Percentiles rank a stretch among this genome's conserved stretches.
Evolutionary conservation across 257 asterid species (phyloP).

Genomic region (Rhazya stricta): DNA sequence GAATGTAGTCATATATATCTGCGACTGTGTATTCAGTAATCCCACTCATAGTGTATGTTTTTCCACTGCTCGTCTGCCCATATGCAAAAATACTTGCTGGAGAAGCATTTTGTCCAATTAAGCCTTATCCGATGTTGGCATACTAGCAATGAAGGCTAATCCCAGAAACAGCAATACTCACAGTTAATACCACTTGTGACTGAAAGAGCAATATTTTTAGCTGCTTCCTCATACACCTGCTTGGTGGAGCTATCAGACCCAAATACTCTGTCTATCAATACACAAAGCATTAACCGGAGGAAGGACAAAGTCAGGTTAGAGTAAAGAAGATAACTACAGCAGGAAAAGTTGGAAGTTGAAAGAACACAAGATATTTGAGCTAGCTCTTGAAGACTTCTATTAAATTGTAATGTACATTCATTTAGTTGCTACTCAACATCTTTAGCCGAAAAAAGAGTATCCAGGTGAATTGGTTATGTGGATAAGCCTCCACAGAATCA

Average conservation of each 20-base stretch:
- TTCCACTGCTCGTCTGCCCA: conserved; percentile 75
- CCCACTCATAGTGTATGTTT: conserved; percentile 61
- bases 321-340: neutral
- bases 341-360: neutral
- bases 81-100: conserved; percentile 73
- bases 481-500: neutral
- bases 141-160: neutral
- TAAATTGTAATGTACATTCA: neutral
- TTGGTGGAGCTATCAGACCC: conserved; percentile 52
- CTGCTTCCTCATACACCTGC: conserved; percentile 77
- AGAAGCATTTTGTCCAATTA: conserved; percentile 12
- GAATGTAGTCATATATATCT: conserved; percentile 45
- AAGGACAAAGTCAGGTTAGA: conserved; percentile 4
- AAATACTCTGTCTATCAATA: conserved; percentile 66
- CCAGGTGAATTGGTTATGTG: neutral
- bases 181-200: conserved; percentile 81
- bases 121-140: neutral
- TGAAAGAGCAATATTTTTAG: conserved; percentile 73
- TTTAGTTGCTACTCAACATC: neutral
- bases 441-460: neutral
- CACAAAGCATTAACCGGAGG: neutral
- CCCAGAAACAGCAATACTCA: conserved; percentile 32
- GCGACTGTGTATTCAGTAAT: conserved; percentile 40
- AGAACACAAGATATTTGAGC: neutral
- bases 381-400: neutral